Evolutionary conservation across 2,329 filamentous ascomycete species (phyloP).

Genomic region (Diaporthe sp.): DNA sequence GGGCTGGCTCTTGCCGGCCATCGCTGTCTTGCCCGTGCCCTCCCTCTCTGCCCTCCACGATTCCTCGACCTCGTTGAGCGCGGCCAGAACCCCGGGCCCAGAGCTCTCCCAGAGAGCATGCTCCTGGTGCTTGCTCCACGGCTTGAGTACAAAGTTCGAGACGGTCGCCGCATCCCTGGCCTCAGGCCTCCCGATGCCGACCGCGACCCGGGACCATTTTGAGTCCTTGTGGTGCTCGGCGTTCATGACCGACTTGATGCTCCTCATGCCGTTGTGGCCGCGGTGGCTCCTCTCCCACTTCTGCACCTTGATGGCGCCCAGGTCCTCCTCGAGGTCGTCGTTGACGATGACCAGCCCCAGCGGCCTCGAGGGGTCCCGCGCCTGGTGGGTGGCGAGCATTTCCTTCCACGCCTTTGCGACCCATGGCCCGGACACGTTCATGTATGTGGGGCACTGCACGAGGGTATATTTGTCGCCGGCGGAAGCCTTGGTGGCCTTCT

Average conservation of each 20-base stretch:
- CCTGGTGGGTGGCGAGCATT: constrained; percentile 52
- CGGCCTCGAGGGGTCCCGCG: constrained; percentile 32
- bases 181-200: constrained; percentile 88
- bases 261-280: constrained; percentile 82
- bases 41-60: constrained; percentile 43
- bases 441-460: constrained; percentile 79
- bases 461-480: constrained; percentile 68
- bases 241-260: constrained; percentile 64
- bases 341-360: constrained; percentile 80
- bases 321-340: constrained; percentile 82
- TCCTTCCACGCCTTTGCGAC: constrained; percentile 74
- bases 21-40: not conserved
- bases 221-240: constrained; percentile 52
- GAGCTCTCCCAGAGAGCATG: constrained; percentile 61
- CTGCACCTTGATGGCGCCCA: constrained; percentile 75
- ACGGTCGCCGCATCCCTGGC: constrained; percentile 76
- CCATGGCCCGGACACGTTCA: constrained; percentile 86
- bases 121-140: constrained; percentile 67
- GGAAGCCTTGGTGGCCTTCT: constrained; percentile 62
- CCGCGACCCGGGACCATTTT: constrained; percentile 70
- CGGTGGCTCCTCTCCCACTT: constrained; percentile 71
- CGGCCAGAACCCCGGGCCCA: constrained; percentile 61
- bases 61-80: constrained; percentile 58
- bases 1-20: not conserved
- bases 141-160: constrained; percentile 79